Percentiles rank a stretch among this genome's conserved stretches.
phyloP scores from a whole-genome alignment of 805 yeast species.

The Ogataea pignaliae region DNA sequence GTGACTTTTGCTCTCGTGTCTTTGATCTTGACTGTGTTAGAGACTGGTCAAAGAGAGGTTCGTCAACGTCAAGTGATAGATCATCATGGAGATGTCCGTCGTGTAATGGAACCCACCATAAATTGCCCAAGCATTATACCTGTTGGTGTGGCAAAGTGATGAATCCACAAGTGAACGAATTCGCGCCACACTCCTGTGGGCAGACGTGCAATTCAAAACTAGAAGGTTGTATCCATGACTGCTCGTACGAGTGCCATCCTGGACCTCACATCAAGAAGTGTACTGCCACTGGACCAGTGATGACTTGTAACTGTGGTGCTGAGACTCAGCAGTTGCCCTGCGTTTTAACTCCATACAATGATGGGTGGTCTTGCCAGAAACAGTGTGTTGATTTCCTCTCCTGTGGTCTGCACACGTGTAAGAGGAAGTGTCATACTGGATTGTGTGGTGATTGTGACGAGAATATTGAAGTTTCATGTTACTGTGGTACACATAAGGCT shows the following conservation, averaged over 20 bases:
- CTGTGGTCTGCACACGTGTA: conserved; percentile 68
- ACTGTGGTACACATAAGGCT: conserved; percentile 61
- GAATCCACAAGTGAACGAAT: conserved; percentile 55
- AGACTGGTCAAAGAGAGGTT: conserved; percentile 81
- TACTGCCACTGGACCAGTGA: conserved; percentile 68
- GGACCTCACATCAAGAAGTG: conserved; percentile 80
- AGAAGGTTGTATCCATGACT: conserved; percentile 63
- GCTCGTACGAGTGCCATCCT: conserved; percentile 77
- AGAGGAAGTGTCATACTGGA: conserved; percentile 67
- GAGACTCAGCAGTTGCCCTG: conserved; percentile 65
- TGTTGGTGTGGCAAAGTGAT: conserved; percentile 89
- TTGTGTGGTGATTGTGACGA: conserved; percentile 72
- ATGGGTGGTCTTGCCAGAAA: conserved; percentile 65
- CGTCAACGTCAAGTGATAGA: conserved; percentile 50
- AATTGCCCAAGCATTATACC: conserved; percentile 52
- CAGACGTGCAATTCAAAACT: conserved; percentile 65
- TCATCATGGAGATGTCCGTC: conserved; percentile 84
- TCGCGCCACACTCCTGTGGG: conserved; percentile 85
- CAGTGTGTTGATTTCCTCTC: conserved; percentile 62
- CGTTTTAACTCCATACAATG: conserved; percentile 59
- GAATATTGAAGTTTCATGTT: conserved; percentile 49
- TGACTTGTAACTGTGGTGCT: conserved; percentile 74
- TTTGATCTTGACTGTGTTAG: conserved; percentile 81
- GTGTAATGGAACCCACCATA: conserved; percentile 49
- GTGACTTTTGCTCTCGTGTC: conserved; percentile 71